Evolutionary conservation across 768 basidiomycete genomes (phyloP).

Genomic region (Roridomyces roridus): DNA sequence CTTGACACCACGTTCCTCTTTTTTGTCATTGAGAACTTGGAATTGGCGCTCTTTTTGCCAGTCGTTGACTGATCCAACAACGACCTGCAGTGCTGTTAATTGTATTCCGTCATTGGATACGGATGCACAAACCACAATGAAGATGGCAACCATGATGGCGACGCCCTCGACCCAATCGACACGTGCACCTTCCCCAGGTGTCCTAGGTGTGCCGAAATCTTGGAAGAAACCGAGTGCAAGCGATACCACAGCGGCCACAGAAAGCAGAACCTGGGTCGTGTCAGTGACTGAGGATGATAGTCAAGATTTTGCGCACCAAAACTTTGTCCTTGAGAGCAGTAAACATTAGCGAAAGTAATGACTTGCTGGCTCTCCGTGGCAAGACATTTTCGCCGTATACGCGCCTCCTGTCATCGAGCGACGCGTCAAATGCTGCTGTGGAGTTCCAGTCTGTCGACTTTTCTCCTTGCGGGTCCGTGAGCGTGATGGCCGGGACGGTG

Average conservation of each 20-base stretch:
- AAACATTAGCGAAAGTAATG: slow-evolving; percentile 81
- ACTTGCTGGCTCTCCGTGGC: slow-evolving; percentile 72
- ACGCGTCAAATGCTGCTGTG: slow-evolving; percentile 43
- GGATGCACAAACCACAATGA: slow-evolving; percentile 65
- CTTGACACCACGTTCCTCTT: slow-evolving; percentile 92
- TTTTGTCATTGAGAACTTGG: slow-evolving; percentile 88
- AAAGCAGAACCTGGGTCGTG: slow-evolving; percentile 74
- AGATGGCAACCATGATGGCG: slow-evolving; percentile 77
- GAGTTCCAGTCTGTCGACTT: slow-evolving; percentile 24
- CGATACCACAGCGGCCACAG: slow-evolving; percentile 91
- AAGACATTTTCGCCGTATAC: slow-evolving; percentile 82
- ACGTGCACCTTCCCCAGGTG: slow-evolving; percentile 61
- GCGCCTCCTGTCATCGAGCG: slow-evolving; percentile 63
- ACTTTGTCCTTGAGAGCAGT: slow-evolving; percentile 90
- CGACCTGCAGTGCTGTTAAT: slow-evolving; percentile 50
- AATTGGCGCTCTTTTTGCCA: slow-evolving; percentile 99
- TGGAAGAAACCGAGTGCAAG: slow-evolving; percentile 94
- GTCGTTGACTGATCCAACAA: slow-evolving; percentile 95
- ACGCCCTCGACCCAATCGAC: slow-evolving; percentile 99
- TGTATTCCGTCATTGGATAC: slow-evolving; percentile 11
- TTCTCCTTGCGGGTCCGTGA: slow-evolving; percentile 46
- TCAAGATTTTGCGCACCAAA: slow-evolving; percentile 56
- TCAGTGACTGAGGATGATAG: slow-evolving; percentile 1
- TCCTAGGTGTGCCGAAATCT: slow-evolving; percentile 78
- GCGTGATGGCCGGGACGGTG: slow-evolving; percentile 41